Base-by-base conservation (phyloP, 225 moss, liverwort and hornwort genomes). In the Physcomitrellopsis africana region DNA sequence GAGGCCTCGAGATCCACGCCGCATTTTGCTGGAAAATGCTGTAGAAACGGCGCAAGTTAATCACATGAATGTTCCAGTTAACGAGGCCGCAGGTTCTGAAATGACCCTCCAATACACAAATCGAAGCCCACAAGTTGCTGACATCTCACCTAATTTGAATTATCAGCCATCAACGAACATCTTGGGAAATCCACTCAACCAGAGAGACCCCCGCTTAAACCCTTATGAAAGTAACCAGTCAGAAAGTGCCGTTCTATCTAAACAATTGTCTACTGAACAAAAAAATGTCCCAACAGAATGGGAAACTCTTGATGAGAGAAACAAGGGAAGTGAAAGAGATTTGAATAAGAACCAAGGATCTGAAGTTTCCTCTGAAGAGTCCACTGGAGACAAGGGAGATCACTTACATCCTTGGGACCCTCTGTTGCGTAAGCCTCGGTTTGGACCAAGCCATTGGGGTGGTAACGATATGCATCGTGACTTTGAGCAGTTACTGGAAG, bases 1-100 rank as follows among this genome's bases (percentile, higher is more conserved):
- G 96, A 91, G 92, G 74, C 86, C 94, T 56, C 90, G 96, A 80
- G 96, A 96, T 82, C 96, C 96, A 51, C 89, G 96, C 43, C 86
- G 96, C 56, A 43, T 79, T 58, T 84, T 92, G 68, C 61, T 92
- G 62, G 94, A 85, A 65, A 73, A 52, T 64, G 29, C 76, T 80
- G 80, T 48, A 14, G 92, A 93, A 69, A 81, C 11, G 67, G 65
- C 56, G 29, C 85, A 82, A 24, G 70, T 44, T 54, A 74, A 81
- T 43, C 63, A 55, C 32, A 64, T 59, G 75, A 85, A 60, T 73
- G 68, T 23, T 62, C 55, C 78, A 45, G 67, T 51, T 26, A 75
- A 60, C 49, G 89, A 84, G 67, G 67, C 44, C 52, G 45, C 69
- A 63, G 85, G 69, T 63, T 55, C 81, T 32, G 79, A 79, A 72